Conservation (phyloP, 2,329 filamentous ascomycete genomes). For the Epichloe baconii region DNA sequence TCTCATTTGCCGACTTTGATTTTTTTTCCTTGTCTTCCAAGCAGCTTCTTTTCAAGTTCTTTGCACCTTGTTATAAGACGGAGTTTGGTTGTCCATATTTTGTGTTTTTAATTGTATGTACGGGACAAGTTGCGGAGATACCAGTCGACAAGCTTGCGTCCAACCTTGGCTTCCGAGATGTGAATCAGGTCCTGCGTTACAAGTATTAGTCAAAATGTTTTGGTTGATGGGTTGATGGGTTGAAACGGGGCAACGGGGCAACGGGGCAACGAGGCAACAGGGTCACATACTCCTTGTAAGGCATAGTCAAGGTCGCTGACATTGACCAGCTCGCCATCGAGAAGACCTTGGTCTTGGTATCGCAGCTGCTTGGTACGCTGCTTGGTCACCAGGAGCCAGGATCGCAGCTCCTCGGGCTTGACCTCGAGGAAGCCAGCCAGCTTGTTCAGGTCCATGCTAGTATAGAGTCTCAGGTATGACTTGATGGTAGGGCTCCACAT, state of each 20-base stretch:
- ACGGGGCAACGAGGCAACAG: neutral
- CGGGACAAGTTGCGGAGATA: slow-evolving; percentile 93
- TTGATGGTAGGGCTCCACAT: slow-evolving; percentile 96
- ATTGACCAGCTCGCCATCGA: slow-evolving; percentile 88
- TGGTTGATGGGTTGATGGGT: no score
- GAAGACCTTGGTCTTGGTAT: slow-evolving; percentile 75
- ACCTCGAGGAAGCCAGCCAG: slow-evolving; percentile 94
- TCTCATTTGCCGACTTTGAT: neutral
- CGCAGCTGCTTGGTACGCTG: slow-evolving; percentile 93
- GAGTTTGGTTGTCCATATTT: neutral
- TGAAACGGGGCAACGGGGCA: neutral
- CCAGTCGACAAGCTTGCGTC: slow-evolving; percentile 95
- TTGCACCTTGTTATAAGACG: neutral
- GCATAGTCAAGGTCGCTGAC: slow-evolving; percentile 96
- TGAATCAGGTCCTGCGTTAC: slow-evolving; percentile 73
- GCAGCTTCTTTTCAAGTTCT: neutral
- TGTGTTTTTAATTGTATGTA: slow-evolving; percentile 53
- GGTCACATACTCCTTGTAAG: slow-evolving; percentile 67
- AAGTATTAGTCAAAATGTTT: slow-evolving; percentile 10
- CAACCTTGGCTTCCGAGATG: slow-evolving; percentile 97
- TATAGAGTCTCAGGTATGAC: slow-evolving; percentile 98
- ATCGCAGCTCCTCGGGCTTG: slow-evolving; percentile 86
- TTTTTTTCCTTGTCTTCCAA: neutral
- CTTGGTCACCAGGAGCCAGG: slow-evolving; percentile 94
- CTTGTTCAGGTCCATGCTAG: slow-evolving; percentile 98